phyloP scores from a whole-genome alignment of 2,329 filamentous ascomycete species.

The Arthrobotrys sphaeroides region DNA sequence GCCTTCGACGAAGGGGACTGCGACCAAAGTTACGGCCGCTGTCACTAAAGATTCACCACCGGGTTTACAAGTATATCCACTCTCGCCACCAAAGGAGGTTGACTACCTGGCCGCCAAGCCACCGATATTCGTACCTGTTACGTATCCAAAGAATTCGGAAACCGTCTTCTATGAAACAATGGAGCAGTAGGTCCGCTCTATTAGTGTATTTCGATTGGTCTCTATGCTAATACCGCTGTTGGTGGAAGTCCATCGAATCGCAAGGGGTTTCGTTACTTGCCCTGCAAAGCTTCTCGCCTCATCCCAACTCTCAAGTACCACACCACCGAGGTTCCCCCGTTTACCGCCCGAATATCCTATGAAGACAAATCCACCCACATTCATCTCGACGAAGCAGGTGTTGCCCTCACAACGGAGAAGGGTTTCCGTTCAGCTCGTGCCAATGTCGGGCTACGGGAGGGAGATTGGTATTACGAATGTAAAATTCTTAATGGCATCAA shows the following conservation, averaged over 20 bases:
- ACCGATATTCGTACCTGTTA: constrained; percentile 43
- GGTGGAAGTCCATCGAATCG: constrained; percentile 68
- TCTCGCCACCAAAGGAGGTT: constrained; percentile 64
- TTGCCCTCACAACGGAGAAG: constrained; percentile 85
- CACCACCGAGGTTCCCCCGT: constrained; percentile 84
- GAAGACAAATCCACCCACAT: constrained; percentile 89
- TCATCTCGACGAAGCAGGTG: constrained; percentile 78
- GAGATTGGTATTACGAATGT: constrained; percentile 93
- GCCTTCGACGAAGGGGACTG: neutral
- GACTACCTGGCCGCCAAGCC: constrained; percentile 58
- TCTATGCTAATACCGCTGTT: constrained; percentile 65
- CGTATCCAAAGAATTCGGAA: constrained; percentile 25
- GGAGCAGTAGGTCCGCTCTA: constrained; percentile 68
- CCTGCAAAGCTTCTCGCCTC: constrained; percentile 87
- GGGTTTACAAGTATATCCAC: constrained; percentile 50
- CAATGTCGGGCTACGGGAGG: constrained; percentile 89
- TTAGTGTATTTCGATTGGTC: neutral
- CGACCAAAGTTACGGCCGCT: constrained; percentile 1
- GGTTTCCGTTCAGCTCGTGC: constrained; percentile 90
- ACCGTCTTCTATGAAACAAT: constrained; percentile 71
- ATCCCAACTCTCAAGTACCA: constrained; percentile 88
- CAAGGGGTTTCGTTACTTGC: constrained; percentile 83
- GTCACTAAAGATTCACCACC: constrained; percentile 31
- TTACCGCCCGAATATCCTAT: constrained; percentile 84
- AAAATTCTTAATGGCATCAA: constrained; percentile 80